Evolutionary conservation across 805 yeast species (phyloP).

Genomic region (Pichia gijzeniarum): DNA sequence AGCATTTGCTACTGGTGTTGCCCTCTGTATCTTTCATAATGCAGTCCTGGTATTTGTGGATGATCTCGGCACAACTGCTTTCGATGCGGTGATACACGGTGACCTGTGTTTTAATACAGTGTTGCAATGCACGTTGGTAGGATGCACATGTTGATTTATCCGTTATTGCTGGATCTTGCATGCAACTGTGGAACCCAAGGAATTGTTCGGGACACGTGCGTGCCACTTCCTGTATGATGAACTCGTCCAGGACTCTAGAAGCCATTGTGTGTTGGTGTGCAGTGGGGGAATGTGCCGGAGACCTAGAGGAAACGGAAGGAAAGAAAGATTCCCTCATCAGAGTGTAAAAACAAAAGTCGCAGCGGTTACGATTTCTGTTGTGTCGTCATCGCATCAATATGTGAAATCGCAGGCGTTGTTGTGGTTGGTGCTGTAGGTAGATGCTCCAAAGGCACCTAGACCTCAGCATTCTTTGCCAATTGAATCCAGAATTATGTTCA

Average conservation of each 20-base stretch:
- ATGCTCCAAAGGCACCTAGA: conserved; percentile 7
- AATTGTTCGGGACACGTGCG: conserved; percentile 69
- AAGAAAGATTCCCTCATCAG: too few relatives aligned
- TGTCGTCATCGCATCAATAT: too few relatives aligned
- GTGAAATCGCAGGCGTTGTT: too few relatives aligned
- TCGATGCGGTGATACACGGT: conserved; percentile 70
- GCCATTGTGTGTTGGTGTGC: conserved; percentile 23
- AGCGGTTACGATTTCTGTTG: not conserved
- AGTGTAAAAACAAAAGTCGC: not conserved
- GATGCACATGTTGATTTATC: conserved; percentile 43
- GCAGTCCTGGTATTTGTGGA: conserved; percentile 64
- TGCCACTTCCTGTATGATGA: conserved; percentile 74
- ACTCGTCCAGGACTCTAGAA: conserved; percentile 57
- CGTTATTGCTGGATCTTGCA: conserved; percentile 45
- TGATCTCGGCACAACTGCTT: conserved; percentile 47
- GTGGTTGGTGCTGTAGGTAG: too few relatives aligned
- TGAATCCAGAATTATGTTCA: conserved; percentile 15
- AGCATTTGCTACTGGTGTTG: conserved; percentile 44
- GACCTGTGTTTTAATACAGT: conserved; percentile 57
- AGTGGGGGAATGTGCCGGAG: too few relatives aligned
- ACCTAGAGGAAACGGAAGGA: too few relatives aligned
- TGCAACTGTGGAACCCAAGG: conserved; percentile 66
- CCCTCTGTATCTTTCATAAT: conserved; percentile 38
- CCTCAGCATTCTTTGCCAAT: not conserved
- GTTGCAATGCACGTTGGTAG: conserved; percentile 51